phyloP scores from a whole-genome alignment of 495 filamentous ascomycete species.

The Evansstolkia leycettana region DNA sequence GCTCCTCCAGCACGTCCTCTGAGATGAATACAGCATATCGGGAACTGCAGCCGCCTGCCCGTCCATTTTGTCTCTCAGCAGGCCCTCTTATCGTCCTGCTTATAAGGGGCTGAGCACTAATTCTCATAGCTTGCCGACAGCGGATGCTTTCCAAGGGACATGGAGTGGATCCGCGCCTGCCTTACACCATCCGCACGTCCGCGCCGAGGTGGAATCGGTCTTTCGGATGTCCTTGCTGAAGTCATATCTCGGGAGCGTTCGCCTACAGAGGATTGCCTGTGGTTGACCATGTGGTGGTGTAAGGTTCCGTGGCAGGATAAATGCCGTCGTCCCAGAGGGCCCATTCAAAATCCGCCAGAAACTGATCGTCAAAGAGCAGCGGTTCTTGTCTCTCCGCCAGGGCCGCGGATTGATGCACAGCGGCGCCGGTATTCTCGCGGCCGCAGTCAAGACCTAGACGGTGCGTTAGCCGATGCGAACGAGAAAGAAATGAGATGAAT shows the following conservation, averaged over 20 bases:
- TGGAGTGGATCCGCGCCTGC: too few species aligned
- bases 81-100: too few species aligned
- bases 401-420: background rate
- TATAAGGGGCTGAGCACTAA: too few species aligned
- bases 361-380: conserved; percentile 23
- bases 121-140: too few species aligned
- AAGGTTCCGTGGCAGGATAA: conserved; percentile 6
- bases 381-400: conserved; percentile 11
- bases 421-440: conserved; percentile 4
- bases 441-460: conserved; percentile 4
- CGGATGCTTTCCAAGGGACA: too few species aligned
- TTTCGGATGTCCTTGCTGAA: background rate
- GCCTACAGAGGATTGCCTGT: conserved; percentile 7
- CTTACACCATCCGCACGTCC: too few species aligned
- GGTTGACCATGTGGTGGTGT: conserved; percentile 10
- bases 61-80: too few species aligned
- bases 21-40: too few species aligned
- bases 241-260: conserved; percentile 1
- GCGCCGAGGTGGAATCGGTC: too few species aligned
- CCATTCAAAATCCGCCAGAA: conserved; percentile 20
- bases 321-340: conserved; percentile 18
- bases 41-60: too few species aligned
- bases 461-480: conserved; percentile 1
- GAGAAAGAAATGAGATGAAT: conserved; percentile 1
- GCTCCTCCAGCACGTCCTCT: too few species aligned